A percentile compares a stretch with the other conserved stretches of the same genome.
These are phyloP conservation scores for Rhododendron simsii DNA, from an alignment of 148 eudicot species.

Conservation along the genomic window DNA sequence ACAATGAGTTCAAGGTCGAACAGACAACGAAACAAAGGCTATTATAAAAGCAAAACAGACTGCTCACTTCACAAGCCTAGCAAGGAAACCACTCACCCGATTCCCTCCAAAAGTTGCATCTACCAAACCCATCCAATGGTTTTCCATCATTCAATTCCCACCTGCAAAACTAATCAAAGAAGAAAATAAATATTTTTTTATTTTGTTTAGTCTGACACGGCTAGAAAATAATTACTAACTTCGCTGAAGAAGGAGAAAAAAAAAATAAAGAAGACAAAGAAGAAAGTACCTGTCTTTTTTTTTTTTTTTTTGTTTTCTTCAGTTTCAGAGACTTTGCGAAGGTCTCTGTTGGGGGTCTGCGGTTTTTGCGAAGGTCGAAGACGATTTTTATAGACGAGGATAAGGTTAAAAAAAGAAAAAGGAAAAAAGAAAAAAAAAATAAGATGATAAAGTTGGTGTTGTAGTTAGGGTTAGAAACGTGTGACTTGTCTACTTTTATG, in stretches of 20 bases:
- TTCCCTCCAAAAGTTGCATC: not conserved
- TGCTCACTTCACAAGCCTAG: constrained; percentile 11
- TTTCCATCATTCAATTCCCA: not conserved
- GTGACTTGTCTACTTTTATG: not conserved
- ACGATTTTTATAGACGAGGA: not conserved
- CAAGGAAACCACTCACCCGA: constrained; percentile 17
- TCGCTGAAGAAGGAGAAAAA: not conserved
- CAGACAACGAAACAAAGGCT: constrained; percentile 14
- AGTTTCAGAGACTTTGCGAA: not conserved
- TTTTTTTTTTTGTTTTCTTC: not conserved
- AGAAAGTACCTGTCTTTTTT: not conserved
- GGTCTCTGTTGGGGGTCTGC: not conserved
- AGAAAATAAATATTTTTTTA: not conserved
- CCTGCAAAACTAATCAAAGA: not conserved
- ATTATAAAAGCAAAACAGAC: not conserved
- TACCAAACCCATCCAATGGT: not conserved
- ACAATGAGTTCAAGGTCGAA: constrained; percentile 3
- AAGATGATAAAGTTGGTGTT: not conserved
- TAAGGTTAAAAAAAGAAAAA: not conserved
- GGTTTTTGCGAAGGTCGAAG: not conserved
- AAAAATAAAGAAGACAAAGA: not conserved
- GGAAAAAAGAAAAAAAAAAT: not conserved
- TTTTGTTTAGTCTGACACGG: not conserved
- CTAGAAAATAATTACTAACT: not conserved
- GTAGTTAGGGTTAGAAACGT: not conserved